These are phyloP conservation scores for Umbelopsis sp. DNA, from an alignment of 192 early-diverging fungal genomes.

Conservation along the genomic window DNA sequence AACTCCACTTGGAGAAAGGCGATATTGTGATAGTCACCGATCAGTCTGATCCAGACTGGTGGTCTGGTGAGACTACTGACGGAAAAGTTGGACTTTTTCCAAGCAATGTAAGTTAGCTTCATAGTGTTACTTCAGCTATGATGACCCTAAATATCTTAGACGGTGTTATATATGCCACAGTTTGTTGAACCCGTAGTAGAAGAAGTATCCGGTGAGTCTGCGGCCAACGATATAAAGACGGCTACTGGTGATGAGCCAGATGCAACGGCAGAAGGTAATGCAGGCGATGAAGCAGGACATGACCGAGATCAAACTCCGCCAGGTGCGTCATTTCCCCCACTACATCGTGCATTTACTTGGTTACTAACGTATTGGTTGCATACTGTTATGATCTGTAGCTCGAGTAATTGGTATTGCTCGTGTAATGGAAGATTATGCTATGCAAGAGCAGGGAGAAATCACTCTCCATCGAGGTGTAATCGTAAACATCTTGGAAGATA, in stretches of 20 bases:
- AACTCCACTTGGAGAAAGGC: slow-evolving; percentile 59
- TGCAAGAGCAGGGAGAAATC: slow-evolving; percentile 64
- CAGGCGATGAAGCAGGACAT: slow-evolving; percentile 8
- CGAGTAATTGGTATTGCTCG: slow-evolving; percentile 50
- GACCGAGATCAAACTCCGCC: slow-evolving; percentile 7
- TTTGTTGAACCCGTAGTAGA: slow-evolving; percentile 21
- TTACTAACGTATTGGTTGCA: neutral
- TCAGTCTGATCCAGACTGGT: slow-evolving; percentile 57
- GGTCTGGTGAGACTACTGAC: slow-evolving; percentile 43
- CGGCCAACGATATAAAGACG: neutral
- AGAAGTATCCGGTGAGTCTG: neutral
- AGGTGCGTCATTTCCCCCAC: neutral
- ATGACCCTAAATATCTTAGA: neutral
- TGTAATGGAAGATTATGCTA: slow-evolving; percentile 75
- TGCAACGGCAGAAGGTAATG: neutral
- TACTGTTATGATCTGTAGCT: neutral
- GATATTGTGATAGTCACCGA: slow-evolving; percentile 62
- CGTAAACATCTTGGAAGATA: slow-evolving; percentile 68
- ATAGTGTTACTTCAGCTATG: neutral
- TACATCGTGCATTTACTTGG: too few species aligned
- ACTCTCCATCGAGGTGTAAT: slow-evolving; percentile 67
- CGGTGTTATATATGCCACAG: neutral
- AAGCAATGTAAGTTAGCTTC: slow-evolving; percentile 44
- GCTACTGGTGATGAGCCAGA: neutral
- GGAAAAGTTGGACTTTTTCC: slow-evolving; percentile 47